Evolutionary conservation across 2,329 filamentous ascomycete genomes (phyloP), one percentile per base, ranked within the genome.

Genomic region (Fusarium floridanum): DNA sequence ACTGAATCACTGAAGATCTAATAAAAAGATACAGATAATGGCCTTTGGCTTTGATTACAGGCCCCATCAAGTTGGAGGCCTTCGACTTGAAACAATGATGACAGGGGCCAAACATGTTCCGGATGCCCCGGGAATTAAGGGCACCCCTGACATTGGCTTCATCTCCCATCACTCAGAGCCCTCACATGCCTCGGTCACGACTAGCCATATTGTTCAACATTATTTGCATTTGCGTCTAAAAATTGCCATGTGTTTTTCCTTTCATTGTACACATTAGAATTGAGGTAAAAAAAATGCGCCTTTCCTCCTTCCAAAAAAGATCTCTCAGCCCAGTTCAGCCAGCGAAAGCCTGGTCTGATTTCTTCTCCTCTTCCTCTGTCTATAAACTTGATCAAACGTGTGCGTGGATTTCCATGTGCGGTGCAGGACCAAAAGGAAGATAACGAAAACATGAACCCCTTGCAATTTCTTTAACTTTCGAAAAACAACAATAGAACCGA

Each of bases 251-350:
- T 77, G 66, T 73, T 73, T 63, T 70, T 75, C 69, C 74, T 72
- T 73, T 78, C 76, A 71, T 78, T 78, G 75, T 78, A 78, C 76
- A 78, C 76, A 78, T 78, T 78, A 78, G 61, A 70, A 76, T n/a
- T 77, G 73, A 48, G 73, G 61, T 64, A 65, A 66, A 68, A 68
- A 68, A 48, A 69, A 57, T 70, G 72, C 73, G 72, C 63, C 63
- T 36, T 48, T 41, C 39, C 72, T 72, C 75, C 68, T 22, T 48
- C 55, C 55, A 64, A 55, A 64, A 56, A 53, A 74, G 64, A 63
- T 20, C 65, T 64, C 34, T 66, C 73, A 73, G 66, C 63, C 73
- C 73, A 75, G 70, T 76, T 73, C 70, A 76, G 64, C 70, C 73
- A 76, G 73, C 64, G 73, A 75, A 76, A 71, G 63, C 34, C 27